Base-by-base conservation (phyloP, 148 eudicot species). In the Vaccinium darrowii region DNA sequence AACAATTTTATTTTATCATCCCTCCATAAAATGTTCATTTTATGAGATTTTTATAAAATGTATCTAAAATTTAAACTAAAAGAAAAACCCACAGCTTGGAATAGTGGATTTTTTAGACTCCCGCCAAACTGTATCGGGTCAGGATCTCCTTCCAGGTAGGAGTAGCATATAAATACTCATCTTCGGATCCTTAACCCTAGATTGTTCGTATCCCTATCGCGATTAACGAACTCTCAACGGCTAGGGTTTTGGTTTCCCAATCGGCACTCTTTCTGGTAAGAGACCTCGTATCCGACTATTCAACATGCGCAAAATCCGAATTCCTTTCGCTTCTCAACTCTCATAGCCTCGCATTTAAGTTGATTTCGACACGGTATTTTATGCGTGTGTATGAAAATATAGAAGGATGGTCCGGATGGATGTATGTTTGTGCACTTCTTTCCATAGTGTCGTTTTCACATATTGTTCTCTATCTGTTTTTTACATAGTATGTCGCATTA, bases 331-430 rank as follows among this genome's bases (percentile, higher is more conserved):
- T 60, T 60, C 7, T 60, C 53, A 21, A 9, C 23, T 21, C 52
- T 36, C 16, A 18, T 0, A 10, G 30, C 19, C 33, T 77, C 79
- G 51, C 23, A 51, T 43, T 49, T 49, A 1, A 9, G 4, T 21
- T 50, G 51, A 76, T 7, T 76, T 49, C 49, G 53, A 36, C 50
- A 49, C 9, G 54, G 4, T 56, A 56, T 14, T 56, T 11, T 56
- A 15, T 56, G 30, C 86, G 88, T 91, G 91, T 90, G 90, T 30
- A 91, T 90, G 2, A 90, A 90, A 49, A 52, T 78, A 4, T 36
- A 36, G 39, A 36, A 36, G 39, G 2, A 36, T 3, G 39, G 39
- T 36, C 39, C 80, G 85, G 53, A 82, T 86, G 7, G 1, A n/a
- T 23, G 73, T 27, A 67, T 67, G 33, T 23, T 11, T 4, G 36